Conservation (phyloP, 345 rosid species). For the Citrus hindsii region DNA sequence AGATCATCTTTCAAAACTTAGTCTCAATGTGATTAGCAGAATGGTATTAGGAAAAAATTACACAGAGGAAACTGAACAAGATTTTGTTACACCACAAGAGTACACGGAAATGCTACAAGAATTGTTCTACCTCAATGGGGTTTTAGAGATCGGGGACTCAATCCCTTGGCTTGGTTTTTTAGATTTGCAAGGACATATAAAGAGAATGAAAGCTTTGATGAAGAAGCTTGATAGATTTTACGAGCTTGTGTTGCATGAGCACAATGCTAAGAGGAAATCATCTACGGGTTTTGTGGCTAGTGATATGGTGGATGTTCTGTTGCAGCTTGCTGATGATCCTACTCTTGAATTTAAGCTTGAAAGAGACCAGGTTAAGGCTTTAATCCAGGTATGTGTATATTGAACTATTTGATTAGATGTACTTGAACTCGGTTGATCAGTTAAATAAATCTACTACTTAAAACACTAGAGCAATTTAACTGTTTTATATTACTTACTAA, state of each 20-base stretch:
- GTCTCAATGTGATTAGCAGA: constrained; percentile 52
- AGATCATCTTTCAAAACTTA: constrained; percentile 36
- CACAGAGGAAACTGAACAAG: constrained; percentile 19
- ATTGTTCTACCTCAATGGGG: constrained; percentile 46
- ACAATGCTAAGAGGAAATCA: constrained; percentile 10
- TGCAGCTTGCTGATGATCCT: constrained; percentile 16
- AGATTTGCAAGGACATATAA: constrained; percentile 19
- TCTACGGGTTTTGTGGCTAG: constrained; percentile 6
- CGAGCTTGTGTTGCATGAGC: constrained; percentile 21
- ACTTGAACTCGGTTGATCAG: too few species aligned
- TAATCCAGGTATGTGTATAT: neutral
- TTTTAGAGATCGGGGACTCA: constrained; percentile 16
- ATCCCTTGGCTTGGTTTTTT: constrained; percentile 17
- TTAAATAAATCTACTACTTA: too few species aligned
- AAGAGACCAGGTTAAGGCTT: constrained; percentile 18
- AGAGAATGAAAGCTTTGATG: constrained; percentile 24
- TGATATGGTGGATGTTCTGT: constrained; percentile 23
- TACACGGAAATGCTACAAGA: constrained; percentile 63
- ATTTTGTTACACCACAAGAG: constrained; percentile 43
- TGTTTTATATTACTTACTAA: too few species aligned
- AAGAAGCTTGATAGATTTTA: constrained; percentile 17
- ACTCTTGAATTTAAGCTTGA: constrained; percentile 16
- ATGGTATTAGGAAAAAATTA: constrained; percentile 61
- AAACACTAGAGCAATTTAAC: too few species aligned
- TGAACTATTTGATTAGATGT: too few species aligned